Evolutionary conservation across 2,329 filamentous ascomycete genomes (phyloP).

Genomic region (Ceratocystis colombiana): DNA sequence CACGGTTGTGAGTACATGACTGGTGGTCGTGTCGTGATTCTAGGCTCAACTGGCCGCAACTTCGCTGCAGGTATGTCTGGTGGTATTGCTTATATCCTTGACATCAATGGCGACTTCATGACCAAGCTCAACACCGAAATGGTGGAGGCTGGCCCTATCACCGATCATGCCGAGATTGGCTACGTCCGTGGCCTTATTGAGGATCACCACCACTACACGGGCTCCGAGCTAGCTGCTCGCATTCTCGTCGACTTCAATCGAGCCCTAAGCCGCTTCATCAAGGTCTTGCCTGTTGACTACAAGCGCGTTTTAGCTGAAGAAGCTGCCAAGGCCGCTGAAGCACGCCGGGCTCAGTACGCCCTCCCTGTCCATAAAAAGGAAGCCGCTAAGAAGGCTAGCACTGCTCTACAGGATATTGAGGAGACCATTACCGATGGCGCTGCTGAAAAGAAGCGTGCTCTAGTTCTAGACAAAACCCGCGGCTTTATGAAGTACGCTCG

Average conservation of each 20-base stretch:
- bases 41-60: slow-evolving; percentile 86
- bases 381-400: slow-evolving; percentile 39
- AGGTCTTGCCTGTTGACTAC: slow-evolving; percentile 89
- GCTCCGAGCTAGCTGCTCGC: slow-evolving; percentile 84
- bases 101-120: slow-evolving; percentile 80
- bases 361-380: slow-evolving; percentile 66
- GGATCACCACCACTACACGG: slow-evolving; percentile 96
- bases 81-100: slow-evolving; percentile 89
- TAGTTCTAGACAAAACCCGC: slow-evolving; percentile 93
- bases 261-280: slow-evolving; percentile 80
- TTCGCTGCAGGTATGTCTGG: slow-evolving; percentile 98
- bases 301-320: slow-evolving; percentile 85
- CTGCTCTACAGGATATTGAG: slow-evolving; percentile 66
- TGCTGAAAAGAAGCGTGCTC: slow-evolving; percentile 79
- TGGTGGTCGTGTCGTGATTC: slow-evolving; percentile 76
- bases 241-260: slow-evolving; percentile 93
- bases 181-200: slow-evolving; percentile 86
- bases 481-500: slow-evolving; percentile 97
- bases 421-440: slow-evolving; percentile 79
- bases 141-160: slow-evolving; percentile 78
- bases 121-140: slow-evolving; percentile 95
- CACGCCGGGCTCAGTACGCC: slow-evolving; percentile 74
- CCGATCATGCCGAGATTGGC: slow-evolving; percentile 79
- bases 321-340: slow-evolving; percentile 71
- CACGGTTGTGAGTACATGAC: slow-evolving; percentile 99